phyloP scores from a whole-genome alignment of 148 eudicot genomes.

The Chenopodium berlandieri region DNA sequence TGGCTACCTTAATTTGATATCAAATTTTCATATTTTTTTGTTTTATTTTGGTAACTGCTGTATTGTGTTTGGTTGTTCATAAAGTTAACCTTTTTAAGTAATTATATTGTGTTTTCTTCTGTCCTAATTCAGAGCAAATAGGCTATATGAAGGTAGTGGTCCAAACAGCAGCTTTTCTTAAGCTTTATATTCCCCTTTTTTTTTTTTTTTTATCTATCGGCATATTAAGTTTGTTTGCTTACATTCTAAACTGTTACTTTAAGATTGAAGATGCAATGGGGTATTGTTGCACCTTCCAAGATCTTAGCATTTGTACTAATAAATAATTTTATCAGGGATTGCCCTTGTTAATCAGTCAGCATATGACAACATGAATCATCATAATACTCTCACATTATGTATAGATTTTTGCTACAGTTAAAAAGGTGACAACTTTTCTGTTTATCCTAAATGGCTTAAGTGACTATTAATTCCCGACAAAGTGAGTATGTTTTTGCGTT shows the following conservation, averaged over 20 bases:
- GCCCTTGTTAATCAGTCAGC: neutral
- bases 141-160: neutral
- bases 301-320: neutral
- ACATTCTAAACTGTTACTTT: neutral
- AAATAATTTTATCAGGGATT: neutral
- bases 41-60: conserved; percentile 10
- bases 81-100: neutral
- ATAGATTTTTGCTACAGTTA: no score
- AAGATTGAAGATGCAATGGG: neutral
- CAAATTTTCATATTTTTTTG: neutral
- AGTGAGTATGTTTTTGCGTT: neutral
- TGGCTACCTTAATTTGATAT: conserved; percentile 6
- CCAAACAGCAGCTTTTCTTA: conserved; percentile 4
- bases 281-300: neutral
- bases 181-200: neutral
- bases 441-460: neutral
- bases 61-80: conserved; percentile 16
- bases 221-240: neutral
- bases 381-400: no score
- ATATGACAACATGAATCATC: neutral
- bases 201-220: neutral
- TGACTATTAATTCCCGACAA: neutral
- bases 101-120: conserved; percentile 1
- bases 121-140: conserved; percentile 8
- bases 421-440: no score